Evolutionary conservation across 140 eudicot species (phyloP), one percentile per base, ranked within the genome.

Genomic region (Erigeron philadelphicus): DNA sequence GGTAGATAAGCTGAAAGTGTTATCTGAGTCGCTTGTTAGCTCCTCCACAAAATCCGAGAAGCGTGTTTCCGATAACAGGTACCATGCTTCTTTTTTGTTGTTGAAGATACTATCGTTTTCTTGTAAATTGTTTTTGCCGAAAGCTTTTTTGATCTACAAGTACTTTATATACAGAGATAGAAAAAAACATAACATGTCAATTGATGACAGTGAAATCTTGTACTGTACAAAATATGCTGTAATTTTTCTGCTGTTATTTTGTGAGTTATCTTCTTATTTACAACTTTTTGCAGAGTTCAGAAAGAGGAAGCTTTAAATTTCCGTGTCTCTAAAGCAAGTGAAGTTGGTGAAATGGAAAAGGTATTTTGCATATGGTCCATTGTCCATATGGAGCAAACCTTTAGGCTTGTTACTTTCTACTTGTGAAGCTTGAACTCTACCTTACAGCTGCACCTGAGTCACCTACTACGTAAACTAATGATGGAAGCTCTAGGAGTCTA

Each of bases 261-360:
- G 61, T 60, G 54, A 31, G 52, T 81, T 13, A 50, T 55, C 4
- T 31, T 66, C 12, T 9, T 16, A 52, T 57, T 1, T 75, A 42
- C 42, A 40, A 61, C 25, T 70, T 74, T 75, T 73, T 71, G 72
- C 82, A 93, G 99, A 73, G 64, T 77, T 61, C 95, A 89, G 81
- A 89, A 85, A 75, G 98, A 93, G 80, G 98, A 93, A 73, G 98
- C 98, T n/a, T 76, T 93, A 45, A 81, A 85, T 70, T 93, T 93
- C 61, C 94, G 98, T 11, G 96, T 84, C 67, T 71, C 89, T 55
- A 93, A 93, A 80, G 82, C 86, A 72, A 81, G 82, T 78, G 99
- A 93, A 93, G 94, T 87, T 57, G 47, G 85, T 83, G 99, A 93
- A 75, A 64, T 82, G 47, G 99, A 93, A 84, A 89, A 93, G 97